A percentile compares a stretch with the other conserved stretches of the same genome.
Conservation (phyloP, 257 asterid species). For the Salvia hispanica region DNA sequence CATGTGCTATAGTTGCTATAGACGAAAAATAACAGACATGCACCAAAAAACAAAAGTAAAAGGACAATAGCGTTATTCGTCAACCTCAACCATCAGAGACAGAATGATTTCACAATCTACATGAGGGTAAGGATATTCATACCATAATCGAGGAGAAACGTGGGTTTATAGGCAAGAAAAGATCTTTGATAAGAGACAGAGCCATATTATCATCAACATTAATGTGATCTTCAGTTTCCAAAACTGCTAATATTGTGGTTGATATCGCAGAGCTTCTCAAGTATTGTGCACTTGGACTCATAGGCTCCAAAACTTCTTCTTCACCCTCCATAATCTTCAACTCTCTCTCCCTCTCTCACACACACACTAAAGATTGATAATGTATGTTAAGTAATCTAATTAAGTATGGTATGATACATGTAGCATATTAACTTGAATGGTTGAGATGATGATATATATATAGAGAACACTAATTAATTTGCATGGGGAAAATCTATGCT, state of each 20-base stretch:
- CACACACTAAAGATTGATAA: neutral
- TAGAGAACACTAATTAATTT: neutral
- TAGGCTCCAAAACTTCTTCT: slow-evolving; percentile 39
- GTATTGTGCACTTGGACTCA: slow-evolving; percentile 58
- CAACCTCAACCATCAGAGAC: too few species aligned
- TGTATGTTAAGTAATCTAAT: neutral
- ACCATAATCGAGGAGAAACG: slow-evolving; percentile 64
- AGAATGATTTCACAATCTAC: too few species aligned
- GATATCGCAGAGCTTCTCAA: slow-evolving; percentile 49
- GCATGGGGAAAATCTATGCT: neutral
- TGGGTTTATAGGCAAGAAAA: slow-evolving; percentile 53
- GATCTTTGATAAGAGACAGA: slow-evolving; percentile 30
- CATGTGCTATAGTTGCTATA: too few species aligned
- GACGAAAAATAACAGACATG: too few species aligned
- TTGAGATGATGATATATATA: neutral
- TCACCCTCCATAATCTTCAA: slow-evolving; percentile 24
- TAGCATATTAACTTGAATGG: too few species aligned
- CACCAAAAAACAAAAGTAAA: too few species aligned
- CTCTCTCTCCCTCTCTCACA: neutral
- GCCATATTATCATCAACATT: slow-evolving; percentile 43
- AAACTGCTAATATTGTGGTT: slow-evolving; percentile 45
- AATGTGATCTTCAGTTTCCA: slow-evolving; percentile 30
- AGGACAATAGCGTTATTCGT: too few species aligned
- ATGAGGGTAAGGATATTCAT: too few species aligned
- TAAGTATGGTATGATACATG: neutral